Evolutionary conservation across 176 grass and related monocot species (phyloP).

Genomic region (Phyllostachys edulis): DNA sequence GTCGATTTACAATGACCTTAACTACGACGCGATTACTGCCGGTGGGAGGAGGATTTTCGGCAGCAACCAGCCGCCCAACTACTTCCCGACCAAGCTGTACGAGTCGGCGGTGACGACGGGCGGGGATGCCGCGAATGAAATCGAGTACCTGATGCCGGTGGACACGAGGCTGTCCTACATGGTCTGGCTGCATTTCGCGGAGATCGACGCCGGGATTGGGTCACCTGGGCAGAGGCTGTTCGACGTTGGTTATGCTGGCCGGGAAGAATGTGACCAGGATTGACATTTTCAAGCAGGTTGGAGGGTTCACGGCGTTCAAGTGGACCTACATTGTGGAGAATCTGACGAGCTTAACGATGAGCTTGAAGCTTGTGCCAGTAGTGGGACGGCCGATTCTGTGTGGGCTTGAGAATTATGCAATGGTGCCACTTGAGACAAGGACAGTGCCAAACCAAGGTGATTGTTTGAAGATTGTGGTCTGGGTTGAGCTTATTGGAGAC

Average conservation of each 20-base stretch:
- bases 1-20: constrained; percentile 52
- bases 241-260: constrained; percentile 64
- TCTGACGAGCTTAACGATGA: constrained; percentile 55
- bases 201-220: constrained; percentile 67
- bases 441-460: constrained; percentile 69
- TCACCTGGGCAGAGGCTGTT: constrained; percentile 70
- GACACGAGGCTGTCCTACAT: constrained; percentile 87
- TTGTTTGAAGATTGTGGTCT: background rate
- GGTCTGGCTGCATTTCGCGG: constrained; percentile 96
- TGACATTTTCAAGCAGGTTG: constrained; percentile 91
- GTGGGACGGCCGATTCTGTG: constrained; percentile 80
- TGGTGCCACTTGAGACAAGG: constrained; percentile 79
- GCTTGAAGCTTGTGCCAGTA: constrained; percentile 71
- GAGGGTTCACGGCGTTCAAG: constrained; percentile 87
- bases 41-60: constrained; percentile 71
- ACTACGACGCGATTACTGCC: constrained; percentile 68
- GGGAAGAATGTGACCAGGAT: constrained; percentile 70
- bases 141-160: constrained; percentile 84
- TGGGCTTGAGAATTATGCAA: constrained; percentile 92
- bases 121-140: constrained; percentile 44
- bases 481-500: background rate
- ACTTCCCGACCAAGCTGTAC: constrained; percentile 91
- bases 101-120: constrained; percentile 78
- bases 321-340: constrained; percentile 83
- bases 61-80: constrained; percentile 91